Evolutionary conservation across 768 basidiomycete species (phyloP).

Genomic region (Leucocoprinus sp.): DNA sequence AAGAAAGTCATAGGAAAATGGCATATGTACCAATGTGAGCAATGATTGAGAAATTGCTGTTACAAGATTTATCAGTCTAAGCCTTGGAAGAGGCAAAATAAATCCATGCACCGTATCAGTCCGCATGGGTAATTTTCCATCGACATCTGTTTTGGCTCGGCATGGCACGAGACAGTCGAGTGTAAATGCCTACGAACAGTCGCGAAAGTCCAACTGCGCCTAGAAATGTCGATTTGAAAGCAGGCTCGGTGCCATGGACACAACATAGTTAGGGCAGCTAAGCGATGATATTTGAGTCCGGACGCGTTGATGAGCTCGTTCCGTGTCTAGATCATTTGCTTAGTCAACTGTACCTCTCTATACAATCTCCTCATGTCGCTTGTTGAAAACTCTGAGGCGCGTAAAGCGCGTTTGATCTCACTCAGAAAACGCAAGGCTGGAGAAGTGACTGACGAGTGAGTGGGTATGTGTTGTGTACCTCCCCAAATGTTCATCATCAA

Average conservation of each 20-base stretch:
- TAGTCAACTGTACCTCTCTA: conserved; percentile 7
- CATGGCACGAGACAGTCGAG: conserved; percentile 18
- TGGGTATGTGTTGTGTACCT: conserved; percentile 16
- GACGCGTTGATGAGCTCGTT: conserved; percentile 1
- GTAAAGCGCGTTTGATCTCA: conserved; percentile 75
- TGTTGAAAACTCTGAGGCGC: conserved; percentile 68
- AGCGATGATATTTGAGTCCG: neutral
- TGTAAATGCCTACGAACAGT: neutral
- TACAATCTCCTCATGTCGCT: conserved; percentile 37
- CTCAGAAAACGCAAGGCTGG: conserved; percentile 68
- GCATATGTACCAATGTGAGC: conserved; percentile 73
- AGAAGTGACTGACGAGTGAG: conserved; percentile 35
- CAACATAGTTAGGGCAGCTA: conserved; percentile 16
- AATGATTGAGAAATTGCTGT: conserved; percentile 93
- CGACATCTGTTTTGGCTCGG: conserved; percentile 27
- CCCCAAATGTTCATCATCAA: conserved; percentile 5
- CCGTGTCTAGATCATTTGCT: conserved; percentile 3
- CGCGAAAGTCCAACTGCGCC: neutral
- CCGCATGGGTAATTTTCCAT: conserved; percentile 65
- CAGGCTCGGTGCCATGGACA: conserved; percentile 24
- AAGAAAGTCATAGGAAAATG: neutral
- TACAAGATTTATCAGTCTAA: conserved; percentile 7
- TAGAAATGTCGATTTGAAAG: conserved; percentile 16
- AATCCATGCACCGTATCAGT: conserved; percentile 45
- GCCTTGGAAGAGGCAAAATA: neutral